These are phyloP conservation scores for Schrenkiella parvula DNA, from an alignment of 345 rosid genomes.

Conservation along the genomic window DNA sequence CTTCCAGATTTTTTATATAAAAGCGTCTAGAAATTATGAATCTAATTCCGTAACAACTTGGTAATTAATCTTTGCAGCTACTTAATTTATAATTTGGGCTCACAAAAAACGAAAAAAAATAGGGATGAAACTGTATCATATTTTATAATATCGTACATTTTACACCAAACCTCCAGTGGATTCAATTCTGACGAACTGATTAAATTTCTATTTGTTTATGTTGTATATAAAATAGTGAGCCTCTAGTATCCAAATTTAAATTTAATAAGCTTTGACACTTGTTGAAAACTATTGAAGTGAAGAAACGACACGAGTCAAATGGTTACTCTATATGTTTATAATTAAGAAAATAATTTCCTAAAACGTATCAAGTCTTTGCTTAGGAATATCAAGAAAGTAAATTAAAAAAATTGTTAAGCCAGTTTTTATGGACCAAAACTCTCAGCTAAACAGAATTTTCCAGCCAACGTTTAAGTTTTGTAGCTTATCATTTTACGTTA, in stretches of 20 bases:
- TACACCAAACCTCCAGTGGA: not conserved
- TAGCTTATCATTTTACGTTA: not conserved
- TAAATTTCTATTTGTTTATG: not conserved
- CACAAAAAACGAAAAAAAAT: not conserved
- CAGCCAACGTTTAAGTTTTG: not conserved
- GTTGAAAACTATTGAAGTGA: not conserved
- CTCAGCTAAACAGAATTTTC: not conserved
- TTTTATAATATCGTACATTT: not conserved
- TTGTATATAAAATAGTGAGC: not conserved
- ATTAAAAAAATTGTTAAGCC: not conserved
- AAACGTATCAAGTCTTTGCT: constrained; percentile 3
- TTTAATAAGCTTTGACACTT: not conserved
- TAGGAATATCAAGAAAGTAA: not conserved
- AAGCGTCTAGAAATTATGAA: not conserved
- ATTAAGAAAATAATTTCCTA: not conserved
- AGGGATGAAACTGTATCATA: not conserved
- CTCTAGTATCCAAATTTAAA: not conserved
- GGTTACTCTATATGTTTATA: not conserved
- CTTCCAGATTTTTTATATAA: not conserved
- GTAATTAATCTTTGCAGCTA: not conserved
- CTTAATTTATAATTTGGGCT: not conserved
- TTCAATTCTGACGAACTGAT: not conserved
- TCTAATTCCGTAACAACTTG: not conserved
- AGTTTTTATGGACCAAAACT: not conserved
- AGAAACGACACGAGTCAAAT: constrained; percentile 24